Conservation (phyloP, 495 filamentous ascomycete genomes). For the Neurospora sp. region DNA sequence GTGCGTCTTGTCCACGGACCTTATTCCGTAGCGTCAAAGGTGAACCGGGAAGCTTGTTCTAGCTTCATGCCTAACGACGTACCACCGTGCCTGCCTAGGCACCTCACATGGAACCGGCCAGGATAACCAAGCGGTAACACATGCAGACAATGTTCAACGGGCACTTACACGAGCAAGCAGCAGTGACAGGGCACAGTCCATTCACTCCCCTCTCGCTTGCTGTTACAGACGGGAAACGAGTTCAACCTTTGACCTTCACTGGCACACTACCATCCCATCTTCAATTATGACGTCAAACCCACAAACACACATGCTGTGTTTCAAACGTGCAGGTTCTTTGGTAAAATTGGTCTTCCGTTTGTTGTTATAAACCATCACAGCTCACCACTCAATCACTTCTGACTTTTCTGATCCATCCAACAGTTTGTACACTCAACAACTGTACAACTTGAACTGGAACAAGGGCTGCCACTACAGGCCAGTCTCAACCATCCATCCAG, state of each 20-base stretch:
- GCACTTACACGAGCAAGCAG: not conserved
- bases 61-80: not conserved
- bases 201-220: not conserved
- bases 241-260: not conserved
- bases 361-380: not conserved
- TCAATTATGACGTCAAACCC: not conserved
- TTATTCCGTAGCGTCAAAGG: not conserved
- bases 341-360: not conserved
- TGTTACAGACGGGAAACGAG: not conserved
- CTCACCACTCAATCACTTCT: not conserved
- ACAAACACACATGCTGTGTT: not conserved
- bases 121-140: not conserved
- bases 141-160: not conserved
- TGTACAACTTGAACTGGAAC: not conserved
- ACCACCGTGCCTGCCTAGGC: not conserved
- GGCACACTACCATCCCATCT: not conserved
- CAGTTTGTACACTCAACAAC: not conserved
- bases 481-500: not conserved
- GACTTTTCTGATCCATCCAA: not conserved
- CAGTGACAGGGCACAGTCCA: not conserved
- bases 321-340: not conserved
- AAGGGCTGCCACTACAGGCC: not conserved
- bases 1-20: not conserved
- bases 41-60: not conserved
- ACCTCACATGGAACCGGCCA: not conserved